Evolutionary conservation across 1,284 basidiomycete genomes (phyloP).

Genomic region (Tilletiaria anomala): DNA sequence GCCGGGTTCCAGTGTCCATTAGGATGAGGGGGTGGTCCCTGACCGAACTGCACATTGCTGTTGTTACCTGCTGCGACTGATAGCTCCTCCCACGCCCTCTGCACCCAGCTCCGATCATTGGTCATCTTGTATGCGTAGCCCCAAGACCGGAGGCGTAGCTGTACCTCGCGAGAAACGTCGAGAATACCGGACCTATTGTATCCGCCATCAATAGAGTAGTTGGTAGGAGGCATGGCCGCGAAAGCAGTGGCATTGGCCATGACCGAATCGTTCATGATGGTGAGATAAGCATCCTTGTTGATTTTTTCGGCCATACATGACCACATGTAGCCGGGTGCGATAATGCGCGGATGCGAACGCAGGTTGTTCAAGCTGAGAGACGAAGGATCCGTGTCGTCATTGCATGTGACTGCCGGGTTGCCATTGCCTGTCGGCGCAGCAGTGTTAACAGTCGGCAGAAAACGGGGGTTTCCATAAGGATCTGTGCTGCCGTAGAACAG

Average conservation of each 20-base stretch:
- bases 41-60: constrained; percentile 49
- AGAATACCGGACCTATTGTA: constrained; percentile 63
- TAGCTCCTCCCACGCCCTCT: constrained; percentile 70
- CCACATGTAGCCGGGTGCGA: constrained; percentile 88
- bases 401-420: background rate
- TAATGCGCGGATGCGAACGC: constrained; percentile 71
- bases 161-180: constrained; percentile 77
- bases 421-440: constrained; percentile 7
- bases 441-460: constrained; percentile 51
- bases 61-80: constrained; percentile 38
- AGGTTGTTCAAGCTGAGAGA: constrained; percentile 41
- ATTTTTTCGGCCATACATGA: constrained; percentile 63
- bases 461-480: constrained; percentile 63
- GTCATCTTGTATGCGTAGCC: constrained; percentile 81
- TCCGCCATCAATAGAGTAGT: constrained; percentile 59
- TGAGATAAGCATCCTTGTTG: constrained; percentile 67
- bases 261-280: constrained; percentile 77
- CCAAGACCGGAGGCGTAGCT: constrained; percentile 80
- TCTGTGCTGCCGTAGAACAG: constrained; percentile 52
- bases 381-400: background rate
- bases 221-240: constrained; percentile 48
- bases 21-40: constrained; percentile 47
- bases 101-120: constrained; percentile 75
- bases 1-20: constrained; percentile 61
- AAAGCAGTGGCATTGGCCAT: constrained; percentile 70